Conservation (phyloP, 2,329 filamentous ascomycete species). For the Chaetomiaceae sp. region DNA sequence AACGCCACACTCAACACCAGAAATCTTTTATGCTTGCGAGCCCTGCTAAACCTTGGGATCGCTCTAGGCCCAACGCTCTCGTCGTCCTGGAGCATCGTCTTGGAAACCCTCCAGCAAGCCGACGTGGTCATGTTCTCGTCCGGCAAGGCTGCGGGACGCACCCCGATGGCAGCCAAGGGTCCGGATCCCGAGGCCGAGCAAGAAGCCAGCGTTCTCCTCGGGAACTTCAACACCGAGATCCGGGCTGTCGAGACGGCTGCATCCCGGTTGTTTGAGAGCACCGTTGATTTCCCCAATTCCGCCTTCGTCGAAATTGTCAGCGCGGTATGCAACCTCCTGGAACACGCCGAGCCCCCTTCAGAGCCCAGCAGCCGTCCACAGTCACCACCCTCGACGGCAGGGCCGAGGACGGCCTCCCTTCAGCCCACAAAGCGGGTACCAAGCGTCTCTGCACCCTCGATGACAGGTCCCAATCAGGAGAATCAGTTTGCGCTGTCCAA, state of each 20-base stretch:
- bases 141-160: slow-evolving; percentile 49
- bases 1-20: slow-evolving; percentile 68
- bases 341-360: slow-evolving; percentile 31
- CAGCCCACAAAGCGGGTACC: slow-evolving; percentile 42
- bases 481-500: slow-evolving; percentile 67
- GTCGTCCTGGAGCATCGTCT: slow-evolving; percentile 80
- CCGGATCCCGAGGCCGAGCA: slow-evolving; percentile 46
- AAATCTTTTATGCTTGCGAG: slow-evolving; percentile 84
- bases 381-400: slow-evolving; percentile 31
- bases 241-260: slow-evolving; percentile 85
- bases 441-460: slow-evolving; percentile 43
- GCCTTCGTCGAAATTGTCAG: slow-evolving; percentile 73
- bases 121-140: slow-evolving; percentile 76
- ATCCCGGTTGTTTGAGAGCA: slow-evolving; percentile 83
- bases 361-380: slow-evolving; percentile 33
- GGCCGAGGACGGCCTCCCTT: slow-evolving; percentile 34
- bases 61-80: slow-evolving; percentile 85
- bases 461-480: slow-evolving; percentile 53
- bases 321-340: slow-evolving; percentile 69
- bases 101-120: slow-evolving; percentile 89
- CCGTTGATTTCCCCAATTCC: slow-evolving; percentile 79
- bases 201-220: slow-evolving; percentile 48
- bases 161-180: slow-evolving; percentile 43
- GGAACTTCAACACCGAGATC: slow-evolving; percentile 74
- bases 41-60: slow-evolving; percentile 91